Conservation (phyloP, 2,329 filamentous ascomycete species). For the Phaeosphaeria sp. region DNA sequence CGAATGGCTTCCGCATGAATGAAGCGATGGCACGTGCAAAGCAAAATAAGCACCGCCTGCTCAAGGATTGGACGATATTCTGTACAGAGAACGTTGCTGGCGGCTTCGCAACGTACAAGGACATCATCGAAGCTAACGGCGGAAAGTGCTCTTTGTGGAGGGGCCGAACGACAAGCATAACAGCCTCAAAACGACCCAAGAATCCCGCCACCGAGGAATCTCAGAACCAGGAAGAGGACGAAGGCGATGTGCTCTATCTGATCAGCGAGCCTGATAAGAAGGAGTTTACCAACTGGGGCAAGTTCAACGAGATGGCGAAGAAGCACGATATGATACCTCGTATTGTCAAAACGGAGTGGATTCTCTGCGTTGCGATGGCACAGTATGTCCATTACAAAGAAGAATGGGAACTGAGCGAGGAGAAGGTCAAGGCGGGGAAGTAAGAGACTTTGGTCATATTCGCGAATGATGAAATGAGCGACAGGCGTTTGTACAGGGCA, state of each 20-base stretch:
- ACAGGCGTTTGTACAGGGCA: slow-evolving; percentile 24
- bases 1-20: slow-evolving; percentile 72
- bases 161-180: slow-evolving; percentile 73
- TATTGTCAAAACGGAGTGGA: slow-evolving; percentile 86
- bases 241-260: slow-evolving; percentile 71
- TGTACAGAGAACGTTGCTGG: slow-evolving; percentile 82
- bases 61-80: slow-evolving; percentile 80
- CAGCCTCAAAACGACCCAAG: slow-evolving; percentile 49
- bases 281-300: slow-evolving; percentile 78
- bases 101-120: slow-evolving; percentile 82
- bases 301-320: slow-evolving; percentile 79
- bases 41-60: slow-evolving; percentile 76
- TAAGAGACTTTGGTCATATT: slow-evolving; percentile 7
- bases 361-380: slow-evolving; percentile 87
- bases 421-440: slow-evolving; percentile 32
- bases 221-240: slow-evolving; percentile 69
- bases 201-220: slow-evolving; percentile 30
- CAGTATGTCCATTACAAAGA: slow-evolving; percentile 68
- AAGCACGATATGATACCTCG: slow-evolving; percentile 80
- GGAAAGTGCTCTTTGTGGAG: slow-evolving; percentile 81
- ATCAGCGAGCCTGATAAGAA: slow-evolving; percentile 71
- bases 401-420: slow-evolving; percentile 45
- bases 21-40: slow-evolving; percentile 74
- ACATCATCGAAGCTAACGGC: slow-evolving; percentile 88
- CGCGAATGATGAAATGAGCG: slow-evolving; percentile 15